Evolutionary conservation across 2,329 filamentous ascomycete genomes (phyloP), one percentile per base, ranked within the genome.

Genomic region (Colletotrichum sp.): DNA sequence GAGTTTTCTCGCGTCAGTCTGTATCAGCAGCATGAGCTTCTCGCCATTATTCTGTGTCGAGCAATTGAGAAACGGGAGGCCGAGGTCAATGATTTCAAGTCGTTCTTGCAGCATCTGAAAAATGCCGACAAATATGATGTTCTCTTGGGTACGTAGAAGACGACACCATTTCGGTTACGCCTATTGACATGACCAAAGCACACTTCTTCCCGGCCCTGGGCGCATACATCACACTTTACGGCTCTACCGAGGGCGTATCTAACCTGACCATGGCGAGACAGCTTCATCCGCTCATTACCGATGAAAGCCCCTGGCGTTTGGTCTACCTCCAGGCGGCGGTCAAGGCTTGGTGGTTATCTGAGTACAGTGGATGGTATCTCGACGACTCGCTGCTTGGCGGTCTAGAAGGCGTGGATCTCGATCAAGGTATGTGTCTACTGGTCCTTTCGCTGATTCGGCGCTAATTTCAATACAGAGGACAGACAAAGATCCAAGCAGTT

Each of bases 351-450:
- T 99, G 97, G 97, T 90, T 98, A 63, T 93, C 95, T 36, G 96
- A 99, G 81, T 98, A 98, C 85, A 97, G 95, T 79, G 95, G 95
- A 4, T 95, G 95, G 88, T 98, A 96, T 82, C 89, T 95, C 74
- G 95, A 98, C 79, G 91, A 93, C 80, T 90, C 91, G 25, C 68
- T 78, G 19, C 69, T 78, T n/a, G 77, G 76, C 16, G 72, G 66
- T 22, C 39, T 78, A 44, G 76, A 78, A 59, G 91, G 90, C 64
- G 90, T 94, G 71, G 92, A 96, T 80, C 86, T 95, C 16, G 90
- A 92, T 78, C 86, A 90, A 83, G 88, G 87, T 89, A 39, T 73
- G 30, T 39, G 16, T 65, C 9, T 1, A 16, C 8, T 57, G 13
- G 25, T 22, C 25, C 12, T 27, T 32, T 25, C 44, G 7, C 13